Conservation (phyloP, 2,329 filamentous ascomycete genomes). For the Anthostomella pinea region DNA sequence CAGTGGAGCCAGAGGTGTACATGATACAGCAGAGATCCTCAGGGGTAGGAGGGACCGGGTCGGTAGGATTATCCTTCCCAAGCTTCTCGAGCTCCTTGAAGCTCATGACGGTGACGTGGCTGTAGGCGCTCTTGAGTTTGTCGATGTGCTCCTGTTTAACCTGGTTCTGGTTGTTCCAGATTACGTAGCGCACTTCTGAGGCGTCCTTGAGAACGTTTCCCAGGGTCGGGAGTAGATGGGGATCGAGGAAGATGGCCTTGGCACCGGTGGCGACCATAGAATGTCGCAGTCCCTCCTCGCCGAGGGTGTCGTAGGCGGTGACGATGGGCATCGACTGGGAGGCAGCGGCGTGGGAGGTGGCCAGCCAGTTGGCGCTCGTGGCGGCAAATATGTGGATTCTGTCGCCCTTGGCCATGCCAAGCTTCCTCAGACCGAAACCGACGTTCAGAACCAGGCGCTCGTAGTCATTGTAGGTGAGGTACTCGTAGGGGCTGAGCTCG, state of each 20-base stretch:
- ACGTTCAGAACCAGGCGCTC: conserved; percentile 65
- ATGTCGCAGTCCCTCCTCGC: conserved; percentile 68
- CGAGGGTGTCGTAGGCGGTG: conserved; percentile 74
- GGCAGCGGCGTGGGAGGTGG: conserved; percentile 49
- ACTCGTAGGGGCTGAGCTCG: conserved; percentile 76
- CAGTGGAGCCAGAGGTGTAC: conserved; percentile 78
- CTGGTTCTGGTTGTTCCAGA: conserved; percentile 55
- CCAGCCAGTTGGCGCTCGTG: conserved; percentile 58
- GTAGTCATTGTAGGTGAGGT: conserved; percentile 75
- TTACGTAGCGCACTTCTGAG: conserved; percentile 47
- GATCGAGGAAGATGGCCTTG: conserved; percentile 72
- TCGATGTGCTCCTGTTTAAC: conserved; percentile 49
- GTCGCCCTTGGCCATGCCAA: conserved; percentile 68
- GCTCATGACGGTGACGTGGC: conserved; percentile 45
- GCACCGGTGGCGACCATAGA: conserved; percentile 69
- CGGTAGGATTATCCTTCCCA: conserved; percentile 61
- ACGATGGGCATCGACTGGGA: conserved; percentile 80
- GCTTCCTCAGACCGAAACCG: conserved; percentile 67
- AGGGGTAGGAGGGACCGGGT: conserved; percentile 65
- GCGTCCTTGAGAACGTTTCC: conserved; percentile 53
- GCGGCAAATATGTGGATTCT: conserved; percentile 78
- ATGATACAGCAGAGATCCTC: conserved; percentile 75
- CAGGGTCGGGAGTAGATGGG: conserved; percentile 61
- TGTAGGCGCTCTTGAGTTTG: conserved; percentile 48
- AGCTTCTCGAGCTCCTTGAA: conserved; percentile 51